A percentile compares a stretch with the other conserved stretches of the same genome.
Conservation (phyloP, 129 eudicot species). For the Escallonia rubra region DNA sequence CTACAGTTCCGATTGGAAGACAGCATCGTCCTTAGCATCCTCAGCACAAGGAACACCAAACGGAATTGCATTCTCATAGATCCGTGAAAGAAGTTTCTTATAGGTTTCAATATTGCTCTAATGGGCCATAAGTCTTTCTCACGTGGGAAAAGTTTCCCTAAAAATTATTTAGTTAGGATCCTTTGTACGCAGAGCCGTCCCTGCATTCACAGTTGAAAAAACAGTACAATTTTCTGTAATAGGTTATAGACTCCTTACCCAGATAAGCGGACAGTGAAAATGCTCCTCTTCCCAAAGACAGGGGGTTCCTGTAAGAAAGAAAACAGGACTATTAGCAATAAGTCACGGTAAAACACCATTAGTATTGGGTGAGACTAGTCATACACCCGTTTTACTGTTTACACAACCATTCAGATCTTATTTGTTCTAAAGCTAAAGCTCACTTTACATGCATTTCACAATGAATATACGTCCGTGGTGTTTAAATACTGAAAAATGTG, state of each 20-base stretch:
- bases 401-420: too few relatives aligned
- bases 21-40: not conserved
- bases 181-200: not conserved
- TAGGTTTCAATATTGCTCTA: not conserved
- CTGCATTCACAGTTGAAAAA: not conserved
- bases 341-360: too few relatives aligned
- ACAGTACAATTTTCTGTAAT: not conserved
- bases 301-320: slow-evolving; percentile 75
- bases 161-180: not conserved
- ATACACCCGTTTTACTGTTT: too few relatives aligned
- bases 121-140: not conserved
- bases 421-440: too few relatives aligned
- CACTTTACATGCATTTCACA: too few relatives aligned
- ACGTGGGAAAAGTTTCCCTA: not conserved
- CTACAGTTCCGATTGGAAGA: not conserved
- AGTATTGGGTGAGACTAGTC: too few relatives aligned
- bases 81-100: not conserved
- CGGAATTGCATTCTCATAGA: not conserved
- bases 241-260: slow-evolving; percentile 50
- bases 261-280: slow-evolving; percentile 68
- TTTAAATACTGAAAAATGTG: too few relatives aligned
- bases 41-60: not conserved
- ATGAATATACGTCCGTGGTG: too few relatives aligned
- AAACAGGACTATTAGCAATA: not conserved
- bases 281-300: slow-evolving; percentile 82